Conservation (phyloP, 257 asterid genomes). For the Datura wrightii region DNA sequence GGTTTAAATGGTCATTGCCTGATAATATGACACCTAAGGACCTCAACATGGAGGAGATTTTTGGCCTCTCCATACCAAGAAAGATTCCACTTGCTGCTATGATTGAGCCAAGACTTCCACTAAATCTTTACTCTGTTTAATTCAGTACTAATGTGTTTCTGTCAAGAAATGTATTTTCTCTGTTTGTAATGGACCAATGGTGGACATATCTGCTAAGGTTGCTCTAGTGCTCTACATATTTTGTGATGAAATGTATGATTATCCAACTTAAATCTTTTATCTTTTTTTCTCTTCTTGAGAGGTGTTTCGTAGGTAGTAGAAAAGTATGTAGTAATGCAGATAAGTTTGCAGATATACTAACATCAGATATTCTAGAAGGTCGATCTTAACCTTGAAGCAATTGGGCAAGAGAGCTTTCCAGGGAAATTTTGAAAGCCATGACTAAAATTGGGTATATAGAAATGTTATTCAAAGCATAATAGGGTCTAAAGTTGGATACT, state of each 20-base stretch:
- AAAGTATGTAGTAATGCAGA: too few species aligned
- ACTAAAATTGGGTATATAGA: background rate
- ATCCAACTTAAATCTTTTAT: background rate
- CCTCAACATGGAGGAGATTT: slow-evolving; percentile 48
- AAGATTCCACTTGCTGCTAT: slow-evolving; percentile 46
- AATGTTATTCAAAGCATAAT: too few species aligned
- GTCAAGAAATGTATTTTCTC: background rate
- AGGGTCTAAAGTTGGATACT: too few species aligned
- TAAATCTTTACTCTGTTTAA: slow-evolving; percentile 38
- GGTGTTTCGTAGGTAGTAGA: too few species aligned
- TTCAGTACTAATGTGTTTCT: background rate
- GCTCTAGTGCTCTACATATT: background rate
- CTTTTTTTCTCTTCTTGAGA: too few species aligned
- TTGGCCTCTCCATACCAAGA: slow-evolving; percentile 48
- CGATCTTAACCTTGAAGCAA: too few species aligned
- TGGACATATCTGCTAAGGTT: background rate
- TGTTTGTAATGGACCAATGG: background rate
- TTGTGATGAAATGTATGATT: background rate
- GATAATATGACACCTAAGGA: slow-evolving; percentile 36
- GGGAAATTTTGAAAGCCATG: background rate
- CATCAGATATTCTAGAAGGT: too few species aligned
- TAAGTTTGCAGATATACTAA: too few species aligned
- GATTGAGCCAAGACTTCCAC: slow-evolving; percentile 48
- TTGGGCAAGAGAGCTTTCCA: too few species aligned
- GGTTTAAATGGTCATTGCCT: slow-evolving; percentile 46